Conservation (phyloP, 257 asterid genomes). For the Apocynum venetum region DNA sequence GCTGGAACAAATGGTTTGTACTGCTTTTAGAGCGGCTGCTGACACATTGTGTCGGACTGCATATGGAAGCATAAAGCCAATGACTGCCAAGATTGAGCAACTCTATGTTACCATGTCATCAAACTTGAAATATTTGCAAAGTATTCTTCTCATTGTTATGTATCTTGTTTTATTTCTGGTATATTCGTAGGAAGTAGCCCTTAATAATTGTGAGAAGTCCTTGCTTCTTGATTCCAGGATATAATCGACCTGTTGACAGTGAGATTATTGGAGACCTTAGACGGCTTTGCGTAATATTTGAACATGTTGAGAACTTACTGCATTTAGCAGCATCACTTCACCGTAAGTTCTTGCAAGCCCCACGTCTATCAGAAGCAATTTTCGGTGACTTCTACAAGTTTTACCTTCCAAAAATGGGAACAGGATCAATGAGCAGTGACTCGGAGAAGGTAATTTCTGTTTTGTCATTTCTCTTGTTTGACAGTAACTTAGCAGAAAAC, state of each 20-base stretch:
- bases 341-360: conserved; percentile 67
- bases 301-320: conserved; percentile 69
- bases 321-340: conserved; percentile 72
- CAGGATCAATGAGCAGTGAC: conserved; percentile 38
- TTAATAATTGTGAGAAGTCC: background rate
- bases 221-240: conserved; percentile 38
- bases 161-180: background rate
- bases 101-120: conserved; percentile 77
- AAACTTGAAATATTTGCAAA: conserved; percentile 47
- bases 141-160: conserved; percentile 24
- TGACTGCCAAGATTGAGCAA: conserved; percentile 69
- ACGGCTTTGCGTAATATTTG: conserved; percentile 62
- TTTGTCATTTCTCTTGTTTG: background rate
- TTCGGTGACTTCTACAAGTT: conserved; percentile 58
- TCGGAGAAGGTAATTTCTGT: conserved; percentile 42
- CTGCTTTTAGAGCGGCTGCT: conserved; percentile 85
- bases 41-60: conserved; percentile 71
- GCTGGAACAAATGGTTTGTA: conserved; percentile 83
- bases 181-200: background rate
- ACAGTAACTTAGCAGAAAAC: background rate
- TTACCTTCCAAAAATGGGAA: conserved; percentile 71
- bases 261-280: conserved; percentile 62
- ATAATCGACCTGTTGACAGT: conserved; percentile 30
- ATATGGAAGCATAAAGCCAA: conserved; percentile 58
- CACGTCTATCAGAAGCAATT: conserved; percentile 61